A percentile compares a stretch with the other conserved stretches of the same genome.
Conservation (phyloP, 345 rosid genomes). For the Lumnitzera racemosa region DNA sequence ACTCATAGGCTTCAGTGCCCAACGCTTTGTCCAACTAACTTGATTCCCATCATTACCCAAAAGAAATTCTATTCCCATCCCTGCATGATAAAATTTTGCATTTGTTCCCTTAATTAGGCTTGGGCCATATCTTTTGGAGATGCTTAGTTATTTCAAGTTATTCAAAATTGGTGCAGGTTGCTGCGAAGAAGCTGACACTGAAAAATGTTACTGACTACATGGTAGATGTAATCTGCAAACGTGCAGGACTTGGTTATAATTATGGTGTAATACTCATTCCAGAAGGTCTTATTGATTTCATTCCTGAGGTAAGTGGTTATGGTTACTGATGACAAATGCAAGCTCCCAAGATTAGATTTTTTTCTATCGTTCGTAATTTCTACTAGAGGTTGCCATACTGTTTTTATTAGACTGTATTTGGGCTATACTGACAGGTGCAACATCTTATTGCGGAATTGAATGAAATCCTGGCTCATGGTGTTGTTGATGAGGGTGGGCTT, state of each 20-base stretch:
- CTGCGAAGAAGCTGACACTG: slow-evolving; percentile 63
- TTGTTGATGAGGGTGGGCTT: slow-evolving; percentile 59
- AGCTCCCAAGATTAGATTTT: too few species aligned
- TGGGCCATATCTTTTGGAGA: too few species aligned
- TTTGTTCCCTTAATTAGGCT: too few species aligned
- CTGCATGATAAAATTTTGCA: too few species aligned
- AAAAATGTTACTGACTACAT: slow-evolving; percentile 88
- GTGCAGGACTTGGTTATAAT: slow-evolving; percentile 62
- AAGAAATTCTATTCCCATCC: too few species aligned
- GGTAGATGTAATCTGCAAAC: slow-evolving; percentile 72
- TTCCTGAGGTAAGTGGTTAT: slow-evolving; percentile 66
- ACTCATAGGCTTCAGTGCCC: too few species aligned
- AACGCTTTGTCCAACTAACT: too few species aligned
- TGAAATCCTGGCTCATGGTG: slow-evolving; percentile 79
- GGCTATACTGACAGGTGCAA: slow-evolving; percentile 52
- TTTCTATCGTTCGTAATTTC: not conserved
- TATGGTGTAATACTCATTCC: slow-evolving; percentile 94
- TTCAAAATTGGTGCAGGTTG: slow-evolving; percentile 42
- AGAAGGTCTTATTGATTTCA: slow-evolving; percentile 97
- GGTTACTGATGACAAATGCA: not conserved
- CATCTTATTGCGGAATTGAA: slow-evolving; percentile 82
- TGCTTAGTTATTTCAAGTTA: not conserved
- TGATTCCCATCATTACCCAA: too few species aligned
- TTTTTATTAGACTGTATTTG: slow-evolving; percentile 1
- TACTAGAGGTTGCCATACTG: not conserved